Percentiles rank a stretch among this genome's conserved stretches.
phyloP scores from a whole-genome alignment of 108 stramenopile genomes.

The Nitzschia sp. region DNA sequence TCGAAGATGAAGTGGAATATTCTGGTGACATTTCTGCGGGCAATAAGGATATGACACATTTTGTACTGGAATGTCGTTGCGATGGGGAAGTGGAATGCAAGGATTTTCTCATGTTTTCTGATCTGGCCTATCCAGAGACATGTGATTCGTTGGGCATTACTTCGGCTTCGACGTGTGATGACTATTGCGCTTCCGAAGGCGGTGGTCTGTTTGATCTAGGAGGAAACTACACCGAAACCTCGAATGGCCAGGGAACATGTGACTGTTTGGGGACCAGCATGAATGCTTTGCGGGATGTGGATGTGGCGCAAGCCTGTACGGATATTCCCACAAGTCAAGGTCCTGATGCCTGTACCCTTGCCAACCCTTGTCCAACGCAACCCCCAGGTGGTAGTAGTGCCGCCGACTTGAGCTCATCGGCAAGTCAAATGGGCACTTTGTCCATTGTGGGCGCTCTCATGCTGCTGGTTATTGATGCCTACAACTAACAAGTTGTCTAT shows the following conservation, averaged over 20 bases:
- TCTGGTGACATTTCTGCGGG: constrained; percentile 1
- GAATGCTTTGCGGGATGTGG: neutral
- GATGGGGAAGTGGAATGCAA: constrained; percentile 16
- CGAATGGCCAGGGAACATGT: neutral
- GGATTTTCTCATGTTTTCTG: constrained; percentile 25
- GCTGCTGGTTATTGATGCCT: no score
- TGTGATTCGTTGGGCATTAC: neutral
- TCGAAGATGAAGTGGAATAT: constrained; percentile 14
- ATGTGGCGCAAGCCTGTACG: constrained; percentile 8
- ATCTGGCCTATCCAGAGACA: neutral
- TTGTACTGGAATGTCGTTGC: constrained; percentile 18
- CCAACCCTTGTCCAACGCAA: constrained; percentile 12
- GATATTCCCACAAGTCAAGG: constrained; percentile 14
- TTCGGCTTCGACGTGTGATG: constrained; percentile 1
- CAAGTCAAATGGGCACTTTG: no score
- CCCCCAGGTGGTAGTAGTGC: no score
- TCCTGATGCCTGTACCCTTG: constrained; percentile 9
- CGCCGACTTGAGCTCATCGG: no score
- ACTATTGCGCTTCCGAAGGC: constrained; percentile 7
- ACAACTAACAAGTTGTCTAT: no score
- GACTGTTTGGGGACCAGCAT: neutral
- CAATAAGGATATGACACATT: constrained; percentile 22
- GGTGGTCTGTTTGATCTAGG: constrained; percentile 17
- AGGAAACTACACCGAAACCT: neutral
- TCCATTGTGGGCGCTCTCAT: no score